Percentiles rank a stretch among this genome's conserved stretches.
phyloP scores from a whole-genome alignment of 208 protist genomes.

The Crithidia acanthocephali region DNA sequence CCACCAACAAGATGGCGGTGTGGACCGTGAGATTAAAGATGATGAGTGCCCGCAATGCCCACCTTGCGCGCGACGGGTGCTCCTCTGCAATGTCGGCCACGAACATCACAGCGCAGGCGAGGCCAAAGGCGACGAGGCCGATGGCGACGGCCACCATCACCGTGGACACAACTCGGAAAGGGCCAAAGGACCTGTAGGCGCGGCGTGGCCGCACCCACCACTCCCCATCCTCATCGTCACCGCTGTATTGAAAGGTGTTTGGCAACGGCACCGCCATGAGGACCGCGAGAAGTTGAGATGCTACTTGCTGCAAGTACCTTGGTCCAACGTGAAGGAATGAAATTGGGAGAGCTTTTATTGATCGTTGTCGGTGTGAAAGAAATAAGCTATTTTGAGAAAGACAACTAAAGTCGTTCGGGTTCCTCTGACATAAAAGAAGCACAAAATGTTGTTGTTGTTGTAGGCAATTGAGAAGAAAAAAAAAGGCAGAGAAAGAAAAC shows the following conservation, averaged over 20 bases:
- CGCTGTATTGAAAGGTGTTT: slow-evolving; percentile 7
- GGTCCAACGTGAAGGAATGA: no score
- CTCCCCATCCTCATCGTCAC: slow-evolving; percentile 25
- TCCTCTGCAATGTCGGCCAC: slow-evolving; percentile 63
- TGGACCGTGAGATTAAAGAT: slow-evolving; percentile 44
- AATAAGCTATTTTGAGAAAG: no score
- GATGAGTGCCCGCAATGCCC: slow-evolving; percentile 43
- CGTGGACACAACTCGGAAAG: slow-evolving; percentile 50
- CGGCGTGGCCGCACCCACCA: slow-evolving; percentile 22
- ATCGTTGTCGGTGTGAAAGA: no score
- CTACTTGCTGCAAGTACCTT: no score
- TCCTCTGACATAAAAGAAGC: no score
- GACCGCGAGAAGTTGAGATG: no score
- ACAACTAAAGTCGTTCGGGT: no score
- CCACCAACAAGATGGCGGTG: slow-evolving; percentile 43
- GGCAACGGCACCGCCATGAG: not conserved
- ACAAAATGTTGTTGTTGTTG: no score
- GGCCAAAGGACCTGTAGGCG: slow-evolving; percentile 49
- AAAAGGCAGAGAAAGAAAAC: no score
- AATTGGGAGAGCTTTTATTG: no score
- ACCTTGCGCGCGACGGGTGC: slow-evolving; percentile 41
- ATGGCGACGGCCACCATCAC: slow-evolving; percentile 48
- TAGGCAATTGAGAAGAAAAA: no score
- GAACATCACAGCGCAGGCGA: slow-evolving; percentile 47
- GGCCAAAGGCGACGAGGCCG: slow-evolving; percentile 35